phyloP scores from a whole-genome alignment of 805 yeast genomes.

The Cyberlindnera misumaiensis region DNA sequence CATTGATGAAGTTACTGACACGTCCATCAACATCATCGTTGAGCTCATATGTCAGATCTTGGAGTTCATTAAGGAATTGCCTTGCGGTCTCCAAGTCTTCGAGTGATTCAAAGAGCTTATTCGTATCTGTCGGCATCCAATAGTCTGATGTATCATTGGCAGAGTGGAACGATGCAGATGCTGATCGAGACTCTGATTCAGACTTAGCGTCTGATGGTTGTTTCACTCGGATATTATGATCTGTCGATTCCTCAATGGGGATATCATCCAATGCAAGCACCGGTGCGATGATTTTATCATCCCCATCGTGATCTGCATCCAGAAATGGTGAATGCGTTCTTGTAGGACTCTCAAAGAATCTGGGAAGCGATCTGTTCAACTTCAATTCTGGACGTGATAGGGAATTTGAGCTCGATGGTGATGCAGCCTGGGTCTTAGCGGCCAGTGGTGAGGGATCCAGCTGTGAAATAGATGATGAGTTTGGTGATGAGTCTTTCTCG shows the following conservation, averaged over 20 bases:
- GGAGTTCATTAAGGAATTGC: slow-evolving; percentile 16
- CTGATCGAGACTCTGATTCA: neutral
- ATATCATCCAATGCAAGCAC: slow-evolving; percentile 14
- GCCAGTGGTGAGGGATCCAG: slow-evolving; percentile 10
- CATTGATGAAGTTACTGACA: slow-evolving; percentile 54
- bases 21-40: slow-evolving; percentile 63
- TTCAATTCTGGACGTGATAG: slow-evolving; percentile 6
- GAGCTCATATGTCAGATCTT: slow-evolving; percentile 26
- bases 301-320: slow-evolving; percentile 16
- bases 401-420: slow-evolving; percentile 6
- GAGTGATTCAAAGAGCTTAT: slow-evolving; percentile 20
- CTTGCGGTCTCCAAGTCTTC: slow-evolving; percentile 29
- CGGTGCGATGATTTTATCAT: slow-evolving; percentile 9
- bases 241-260: slow-evolving; percentile 26
- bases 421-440: slow-evolving; percentile 6
- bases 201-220: neutral
- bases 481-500: neutral
- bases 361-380: slow-evolving; percentile 1
- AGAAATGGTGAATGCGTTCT: slow-evolving; percentile 23
- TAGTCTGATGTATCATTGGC: slow-evolving; percentile 5
- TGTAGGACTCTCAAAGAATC: slow-evolving; percentile 16
- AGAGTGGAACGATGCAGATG: slow-evolving; percentile 8
- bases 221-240: slow-evolving; percentile 16
- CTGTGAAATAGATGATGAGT: slow-evolving; percentile 4
- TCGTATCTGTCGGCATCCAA: slow-evolving; percentile 27